Evolutionary conservation across 139 green algal species (phyloP), one percentile per base, ranked within the genome.

Genomic region (Haematococcus lacustris): DNA sequence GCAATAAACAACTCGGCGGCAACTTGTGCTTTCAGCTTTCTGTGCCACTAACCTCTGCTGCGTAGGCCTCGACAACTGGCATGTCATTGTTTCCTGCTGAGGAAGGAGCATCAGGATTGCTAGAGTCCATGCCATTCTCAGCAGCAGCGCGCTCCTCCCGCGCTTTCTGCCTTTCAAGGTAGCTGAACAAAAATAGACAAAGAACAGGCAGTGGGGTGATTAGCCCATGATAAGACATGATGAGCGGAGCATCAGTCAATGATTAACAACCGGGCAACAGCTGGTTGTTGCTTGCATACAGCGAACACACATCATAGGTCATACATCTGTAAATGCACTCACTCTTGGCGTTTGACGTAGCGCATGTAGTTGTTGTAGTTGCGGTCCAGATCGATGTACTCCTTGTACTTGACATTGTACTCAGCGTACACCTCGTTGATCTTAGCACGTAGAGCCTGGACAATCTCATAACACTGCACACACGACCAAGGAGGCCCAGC

Each of bases 381-480:
- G 34, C 65, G 68, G 64, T 85, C 74, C 28, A 75, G 75, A 71
- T 81, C 76, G 59, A 76, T 78, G 73, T 66, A 85, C 38, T 85
- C 79, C 57, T 76, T 37, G 69, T 80, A 89, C 64, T 83, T 76
- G 17, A 57, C 71, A 6, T 83, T 66, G 68, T 77, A 86, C 1
- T 78, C 71, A 7, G 57, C 38, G 59, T 71, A 61, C 30, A 86
- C 69, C 80, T 86, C 76, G 28, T 50, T 50, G 70, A 79, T 76
- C 74, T 86, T 86, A 34, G 73, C 71, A 7, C 71, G 59, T 66
- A 83, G 41, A 28, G 66, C 64, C 30, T 67, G 51, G 51, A 81
- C 73, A 51, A 73, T 40, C n/a, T 80, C 68, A 60, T 61, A 80
- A 61, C 60, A 62, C 73, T 79, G 64, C 66, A 61, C 23, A 23